Base-by-base conservation (phyloP, 768 basidiomycete species). In the Tulasnella sp. region DNA sequence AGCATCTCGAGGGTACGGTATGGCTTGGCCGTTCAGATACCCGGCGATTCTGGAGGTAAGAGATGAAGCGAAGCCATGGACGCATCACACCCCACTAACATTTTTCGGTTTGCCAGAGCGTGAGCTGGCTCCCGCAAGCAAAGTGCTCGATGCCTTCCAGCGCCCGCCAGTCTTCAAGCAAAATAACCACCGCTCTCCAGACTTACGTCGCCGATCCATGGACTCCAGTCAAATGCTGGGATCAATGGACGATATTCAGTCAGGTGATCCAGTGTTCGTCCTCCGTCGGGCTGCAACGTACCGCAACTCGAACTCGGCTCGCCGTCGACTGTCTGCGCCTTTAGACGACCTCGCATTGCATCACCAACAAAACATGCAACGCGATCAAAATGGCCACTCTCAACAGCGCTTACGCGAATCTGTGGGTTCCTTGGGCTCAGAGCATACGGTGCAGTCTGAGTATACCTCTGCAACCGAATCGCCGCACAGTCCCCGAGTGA, bases 181-280 rank as follows among this genome's bases (percentile, higher is more conserved):
- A 1, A 76, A 80, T 23, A 83, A 86, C 44, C 78, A 80, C 30
- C 80, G 80, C 32, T 76, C 77, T 13, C 73, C 74, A 8, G 82
- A 82, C 51, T 77, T 73, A 69, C 88, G 90, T 67, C 85, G 95
- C 11, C 86, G 93, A 5, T 98, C 95, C 0, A 74, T 89, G 2
- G 95, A 99, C 68, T 83, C 88, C 0, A 75, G 80, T 23, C 77
- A 82, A 51, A 75, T 90, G 4, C 73, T 88, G 23, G 89, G 88
- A 2, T 79, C 74, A 7, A 52, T 77, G 11, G 84, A 88, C 4
- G 94, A 98, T 67, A 76, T 97, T 56, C 76, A 77, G 24, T 74
- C 84, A 0, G 83, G 87, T 23, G 96, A 99, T 65, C 96, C 96
- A 0, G 73, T 86, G 61, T 98, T 99, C 71, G 76, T 95, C 58